Percentiles rank a stretch among this genome's conserved stretches.
Evolutionary conservation across 768 basidiomycete genomes (phyloP).

Genomic region (Trichaptum fuscoviolaceum): DNA sequence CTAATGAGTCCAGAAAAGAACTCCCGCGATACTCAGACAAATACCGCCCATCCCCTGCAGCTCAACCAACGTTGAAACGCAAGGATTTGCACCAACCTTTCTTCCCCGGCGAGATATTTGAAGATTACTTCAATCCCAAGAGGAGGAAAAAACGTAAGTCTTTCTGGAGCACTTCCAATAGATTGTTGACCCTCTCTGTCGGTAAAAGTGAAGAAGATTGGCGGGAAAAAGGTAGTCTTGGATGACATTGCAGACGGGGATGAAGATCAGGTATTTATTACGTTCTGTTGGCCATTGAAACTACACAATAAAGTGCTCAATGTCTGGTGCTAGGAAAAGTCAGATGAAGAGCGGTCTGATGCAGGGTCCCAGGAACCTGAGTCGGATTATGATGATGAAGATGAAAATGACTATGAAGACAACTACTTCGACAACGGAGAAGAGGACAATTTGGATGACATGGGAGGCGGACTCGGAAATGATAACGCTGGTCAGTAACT

Average conservation of each 20-base stretch:
- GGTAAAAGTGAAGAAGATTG: not conserved
- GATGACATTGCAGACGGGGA: slow-evolving; percentile 65
- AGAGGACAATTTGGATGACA: slow-evolving; percentile 72
- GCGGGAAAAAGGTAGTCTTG: slow-evolving; percentile 45
- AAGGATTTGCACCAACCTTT: slow-evolving; percentile 69
- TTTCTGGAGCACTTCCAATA: slow-evolving; percentile 6
- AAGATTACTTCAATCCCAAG: slow-evolving; percentile 73
- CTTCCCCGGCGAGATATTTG: slow-evolving; percentile 74
- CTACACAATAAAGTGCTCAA: not conserved
- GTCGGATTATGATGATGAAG: slow-evolving; percentile 85
- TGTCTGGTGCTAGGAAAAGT: slow-evolving; percentile 49
- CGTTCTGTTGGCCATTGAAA: not conserved
- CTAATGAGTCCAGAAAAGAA: slow-evolving; percentile 36
- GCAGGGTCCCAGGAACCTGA: slow-evolving; percentile 58
- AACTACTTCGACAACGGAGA: slow-evolving; percentile 92
- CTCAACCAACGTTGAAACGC: slow-evolving; percentile 63
- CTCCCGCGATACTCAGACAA: slow-evolving; percentile 81
- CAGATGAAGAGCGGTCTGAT: slow-evolving; percentile 64
- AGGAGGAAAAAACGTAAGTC: slow-evolving; percentile 51
- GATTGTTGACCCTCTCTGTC: not conserved
- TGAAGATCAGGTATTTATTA: slow-evolving; percentile 44
- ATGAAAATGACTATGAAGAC: slow-evolving; percentile 87
- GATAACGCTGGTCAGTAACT: slow-evolving; percentile 47
- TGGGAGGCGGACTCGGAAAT: slow-evolving; percentile 63
- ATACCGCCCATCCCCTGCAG: slow-evolving; percentile 57